Evolutionary conservation across 768 basidiomycete genomes (phyloP), one percentile per base, ranked within the genome.

Genomic region (Tephrocybe sp.): DNA sequence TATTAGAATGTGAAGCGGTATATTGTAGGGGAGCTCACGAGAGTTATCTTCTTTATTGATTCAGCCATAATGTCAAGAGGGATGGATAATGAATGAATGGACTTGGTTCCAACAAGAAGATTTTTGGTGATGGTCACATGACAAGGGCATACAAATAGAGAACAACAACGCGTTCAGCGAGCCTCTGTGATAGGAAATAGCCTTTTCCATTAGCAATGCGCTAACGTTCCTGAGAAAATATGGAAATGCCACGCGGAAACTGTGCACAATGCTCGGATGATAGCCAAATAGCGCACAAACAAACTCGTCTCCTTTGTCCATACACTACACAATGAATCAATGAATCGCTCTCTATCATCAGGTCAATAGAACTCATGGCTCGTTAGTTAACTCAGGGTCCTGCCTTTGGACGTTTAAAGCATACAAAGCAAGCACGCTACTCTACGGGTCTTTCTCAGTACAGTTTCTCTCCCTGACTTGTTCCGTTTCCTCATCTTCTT

Each of bases 41-140:
- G 64, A 51, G 68, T 73, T 32, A 78, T 70, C 62, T 77, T 78
- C 25, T 68, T 72, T 45, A 64, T 62, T 47, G 67, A 9, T 45
- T 73, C 72, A 17, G 72, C 59, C 73, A 75, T 73, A 61, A 48
- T 63, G 33, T 26, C 30, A 23, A 44, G 44, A 38, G 26, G 41
- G 38, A 32, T 15, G 15, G 32, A 45, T 14, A n/a, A 25, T 15
- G 37, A 18, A 24, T 18, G n/a, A 20, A 5, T 30, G n/a, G n/a
- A n/a, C 28, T 30, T 45, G 24, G 21, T 34, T 24, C 7, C 3
- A 14, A 21, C 11, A 17, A 14, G 30, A 40, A 45, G 30, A 50
- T 51, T 52, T 54, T 55, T 23, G 37, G 8, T 4, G 34, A 12
- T 4, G 39, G 14, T 36, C 57, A 58, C 50, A 52, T 56, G 50